Conservation (phyloP, 768 basidiomycete species). For the Boletus vinaceobasis region DNA sequence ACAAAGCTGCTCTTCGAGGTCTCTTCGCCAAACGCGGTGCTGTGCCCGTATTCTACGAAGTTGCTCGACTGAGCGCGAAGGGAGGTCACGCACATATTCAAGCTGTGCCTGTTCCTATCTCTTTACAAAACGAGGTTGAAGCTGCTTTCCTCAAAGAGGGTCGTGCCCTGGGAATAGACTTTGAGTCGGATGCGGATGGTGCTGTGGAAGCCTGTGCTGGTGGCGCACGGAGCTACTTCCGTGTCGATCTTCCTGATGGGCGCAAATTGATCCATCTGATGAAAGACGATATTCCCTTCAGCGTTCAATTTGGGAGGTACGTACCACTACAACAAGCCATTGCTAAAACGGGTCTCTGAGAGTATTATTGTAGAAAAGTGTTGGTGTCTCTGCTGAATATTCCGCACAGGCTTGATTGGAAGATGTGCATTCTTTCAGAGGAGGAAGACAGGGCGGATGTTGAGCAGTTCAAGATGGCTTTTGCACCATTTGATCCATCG, state of each 20-base stretch:
- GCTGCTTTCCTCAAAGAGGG: constrained; percentile 73
- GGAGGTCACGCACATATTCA: constrained; percentile 97
- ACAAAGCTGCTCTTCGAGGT: constrained; percentile 69
- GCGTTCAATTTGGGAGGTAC: constrained; percentile 92
- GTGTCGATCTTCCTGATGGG: constrained; percentile 86
- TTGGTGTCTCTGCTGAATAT: constrained; percentile 72
- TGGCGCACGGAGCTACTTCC: constrained; percentile 75
- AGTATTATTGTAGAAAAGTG: constrained; percentile 58
- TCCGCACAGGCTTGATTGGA: constrained; percentile 88
- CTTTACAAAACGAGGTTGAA: constrained; percentile 61
- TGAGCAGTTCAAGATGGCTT: constrained; percentile 78
- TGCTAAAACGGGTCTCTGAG: not conserved
- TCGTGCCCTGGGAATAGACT: constrained; percentile 60
- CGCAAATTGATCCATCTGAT: constrained; percentile 83
- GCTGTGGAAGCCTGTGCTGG: constrained; percentile 51
- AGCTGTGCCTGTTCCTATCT: constrained; percentile 71
- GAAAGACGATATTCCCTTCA: constrained; percentile 73
- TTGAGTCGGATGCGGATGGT: constrained; percentile 66
- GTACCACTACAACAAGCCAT: not conserved
- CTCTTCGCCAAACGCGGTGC: constrained; percentile 71
- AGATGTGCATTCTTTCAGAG: constrained; percentile 76
- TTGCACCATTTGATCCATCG: constrained; percentile 67
- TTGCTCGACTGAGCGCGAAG: constrained; percentile 76
- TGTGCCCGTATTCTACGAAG: constrained; percentile 80
- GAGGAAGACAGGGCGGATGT: constrained; percentile 85